Evolutionary conservation across 805 yeast species (phyloP).

Genomic region (Starmerella powellii): DNA sequence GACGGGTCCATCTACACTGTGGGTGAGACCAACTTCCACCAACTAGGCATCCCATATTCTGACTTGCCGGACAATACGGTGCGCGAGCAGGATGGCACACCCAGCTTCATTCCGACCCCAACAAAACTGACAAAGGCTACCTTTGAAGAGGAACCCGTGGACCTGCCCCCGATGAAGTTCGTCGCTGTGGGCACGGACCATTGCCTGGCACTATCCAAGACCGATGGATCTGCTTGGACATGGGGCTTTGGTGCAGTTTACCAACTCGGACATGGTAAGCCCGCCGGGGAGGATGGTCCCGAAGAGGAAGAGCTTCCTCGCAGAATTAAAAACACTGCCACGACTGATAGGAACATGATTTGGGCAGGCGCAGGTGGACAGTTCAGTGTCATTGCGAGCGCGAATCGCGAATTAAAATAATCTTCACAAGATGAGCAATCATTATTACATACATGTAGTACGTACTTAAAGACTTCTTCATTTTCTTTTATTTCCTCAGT

Average conservation of each 20-base stretch:
- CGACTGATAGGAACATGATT: constrained; percentile 59
- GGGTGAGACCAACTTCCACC: constrained; percentile 91
- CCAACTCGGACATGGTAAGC: constrained; percentile 84
- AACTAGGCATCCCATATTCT: constrained; percentile 63
- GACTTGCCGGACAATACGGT: constrained; percentile 59
- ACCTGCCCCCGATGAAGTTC: constrained; percentile 44
- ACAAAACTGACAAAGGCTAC: constrained; percentile 43
- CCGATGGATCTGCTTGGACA: constrained; percentile 73
- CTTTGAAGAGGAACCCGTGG: constrained; percentile 24
- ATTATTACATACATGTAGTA: too few relatives aligned
- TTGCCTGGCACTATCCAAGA: constrained; percentile 62
- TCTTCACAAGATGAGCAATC: too few relatives aligned
- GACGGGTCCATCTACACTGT: constrained; percentile 68
- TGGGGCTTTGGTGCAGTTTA: constrained; percentile 99
- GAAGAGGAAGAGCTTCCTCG: constrained; percentile 82
- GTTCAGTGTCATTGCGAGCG: constrained; percentile 80
- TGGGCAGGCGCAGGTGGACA: constrained; percentile 93
- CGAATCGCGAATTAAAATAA: constrained; percentile 1
- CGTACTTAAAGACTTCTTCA: neutral
- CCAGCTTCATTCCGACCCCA: constrained; percentile 69
- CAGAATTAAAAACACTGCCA: constrained; percentile 85
- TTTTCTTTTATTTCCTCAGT: neutral
- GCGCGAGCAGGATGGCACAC: constrained; percentile 64
- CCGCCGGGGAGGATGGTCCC: constrained; percentile 72
- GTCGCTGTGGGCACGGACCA: constrained; percentile 88